Evolutionary conservation across 2,329 filamentous ascomycete genomes (phyloP).

Genomic region (Torrubiellomyces zombiae): DNA sequence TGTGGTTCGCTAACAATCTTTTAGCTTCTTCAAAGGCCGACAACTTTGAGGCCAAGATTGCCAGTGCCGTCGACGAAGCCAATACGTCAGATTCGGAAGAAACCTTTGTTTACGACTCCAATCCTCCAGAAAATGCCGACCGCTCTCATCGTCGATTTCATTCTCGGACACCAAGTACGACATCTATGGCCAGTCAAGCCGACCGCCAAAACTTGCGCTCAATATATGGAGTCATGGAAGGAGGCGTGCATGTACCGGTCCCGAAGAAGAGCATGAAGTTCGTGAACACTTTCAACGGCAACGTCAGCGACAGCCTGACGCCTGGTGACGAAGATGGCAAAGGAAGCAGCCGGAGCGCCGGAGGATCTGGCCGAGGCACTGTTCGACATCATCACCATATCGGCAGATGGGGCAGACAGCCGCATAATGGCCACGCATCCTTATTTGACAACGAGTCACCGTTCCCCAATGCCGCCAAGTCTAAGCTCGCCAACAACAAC

Average conservation of each 20-base stretch:
- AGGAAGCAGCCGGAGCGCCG: constrained; percentile 41
- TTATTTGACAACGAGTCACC: constrained; percentile 65
- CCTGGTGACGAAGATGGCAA: constrained; percentile 52
- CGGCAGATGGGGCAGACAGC: constrained; percentile 58
- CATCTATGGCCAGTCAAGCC: constrained; percentile 60
- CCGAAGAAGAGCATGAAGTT: constrained; percentile 93
- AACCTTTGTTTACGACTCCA: constrained; percentile 98
- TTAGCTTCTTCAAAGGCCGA: constrained; percentile 86
- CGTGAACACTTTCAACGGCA: constrained; percentile 58
- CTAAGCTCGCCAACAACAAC: constrained; percentile 41
- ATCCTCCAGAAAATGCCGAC: constrained; percentile 55
- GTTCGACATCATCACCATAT: constrained; percentile 59
- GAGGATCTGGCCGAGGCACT: constrained; percentile 47
- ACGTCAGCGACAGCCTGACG: constrained; percentile 30
- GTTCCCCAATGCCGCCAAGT: constrained; percentile 49
- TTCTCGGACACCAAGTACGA: constrained; percentile 85
- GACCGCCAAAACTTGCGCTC: constrained; percentile 43
- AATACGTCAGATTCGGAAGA: constrained; percentile 96
- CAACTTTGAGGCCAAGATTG: constrained; percentile 94
- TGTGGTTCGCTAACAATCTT: too few relatives aligned
- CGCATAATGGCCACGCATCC: constrained; percentile 50
- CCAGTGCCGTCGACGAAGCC: constrained; percentile 86
- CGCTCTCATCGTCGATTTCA: constrained; percentile 58
- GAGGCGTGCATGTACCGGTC: constrained; percentile 22
- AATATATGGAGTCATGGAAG: constrained; percentile 52